Conservation (phyloP, 306 rosid genomes). For the Heteromeles arbutifolia region DNA sequence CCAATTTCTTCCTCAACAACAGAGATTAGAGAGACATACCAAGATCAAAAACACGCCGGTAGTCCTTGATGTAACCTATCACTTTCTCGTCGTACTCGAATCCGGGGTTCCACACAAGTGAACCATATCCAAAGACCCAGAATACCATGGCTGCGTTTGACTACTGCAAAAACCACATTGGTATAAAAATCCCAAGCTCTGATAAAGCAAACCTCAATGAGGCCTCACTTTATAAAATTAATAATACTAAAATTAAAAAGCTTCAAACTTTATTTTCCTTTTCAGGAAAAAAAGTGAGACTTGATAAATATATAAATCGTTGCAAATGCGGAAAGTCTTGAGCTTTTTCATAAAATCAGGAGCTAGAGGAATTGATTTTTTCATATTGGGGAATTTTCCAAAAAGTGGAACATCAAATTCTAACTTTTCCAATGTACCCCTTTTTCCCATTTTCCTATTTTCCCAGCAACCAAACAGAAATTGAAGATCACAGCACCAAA, state of each 20-base stretch:
- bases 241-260: not conserved
- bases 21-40: slow-evolving; percentile 36
- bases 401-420: not conserved
- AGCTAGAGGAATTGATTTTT: not conserved
- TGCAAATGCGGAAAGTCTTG: not conserved
- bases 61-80: slow-evolving; percentile 75
- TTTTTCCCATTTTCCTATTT: not conserved
- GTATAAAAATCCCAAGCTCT: not conserved
- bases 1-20: too few species aligned
- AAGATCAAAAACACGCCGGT: slow-evolving; percentile 87
- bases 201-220: not conserved
- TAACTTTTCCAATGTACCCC: not conserved
- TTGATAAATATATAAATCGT: not conserved
- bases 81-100: slow-evolving; percentile 76
- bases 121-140: slow-evolving; percentile 98
- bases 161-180: slow-evolving; percentile 24
- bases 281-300: not conserved
- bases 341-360: too few species aligned
- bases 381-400: not conserved
- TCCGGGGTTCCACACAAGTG: slow-evolving; percentile 95
- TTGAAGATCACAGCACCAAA: not conserved
- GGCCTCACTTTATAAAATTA: not conserved
- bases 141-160: slow-evolving; percentile 58
- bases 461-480: slow-evolving; percentile 10
- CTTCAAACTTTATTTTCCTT: not conserved